Evolutionary conservation across 768 basidiomycete species (phyloP).

Genomic region (Rhodotorula taiwanensis): DNA sequence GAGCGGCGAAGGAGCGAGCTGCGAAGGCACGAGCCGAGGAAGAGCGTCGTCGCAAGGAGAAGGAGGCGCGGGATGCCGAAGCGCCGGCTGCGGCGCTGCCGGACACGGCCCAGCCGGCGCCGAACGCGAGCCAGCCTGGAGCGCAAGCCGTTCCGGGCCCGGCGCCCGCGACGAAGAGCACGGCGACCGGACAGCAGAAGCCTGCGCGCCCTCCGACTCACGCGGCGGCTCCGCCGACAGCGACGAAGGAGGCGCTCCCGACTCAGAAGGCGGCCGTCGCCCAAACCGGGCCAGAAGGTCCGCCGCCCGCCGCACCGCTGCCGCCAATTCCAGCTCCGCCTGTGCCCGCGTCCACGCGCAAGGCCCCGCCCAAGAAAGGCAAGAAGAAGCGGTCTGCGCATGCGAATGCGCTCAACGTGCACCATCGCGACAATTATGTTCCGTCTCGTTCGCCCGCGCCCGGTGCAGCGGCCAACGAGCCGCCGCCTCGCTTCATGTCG

Average conservation of each 20-base stretch:
- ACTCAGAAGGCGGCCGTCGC: too few relatives aligned
- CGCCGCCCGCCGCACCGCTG: background rate
- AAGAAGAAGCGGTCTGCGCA: constrained; percentile 91
- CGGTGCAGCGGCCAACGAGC: constrained; percentile 58
- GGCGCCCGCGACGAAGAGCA: background rate
- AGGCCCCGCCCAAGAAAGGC: constrained; percentile 51
- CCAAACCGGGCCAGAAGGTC: too few relatives aligned
- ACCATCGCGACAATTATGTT: constrained; percentile 89
- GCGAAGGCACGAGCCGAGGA: constrained; percentile 30
- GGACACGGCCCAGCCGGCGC: background rate
- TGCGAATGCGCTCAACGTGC: constrained; percentile 90
- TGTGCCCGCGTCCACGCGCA: background rate
- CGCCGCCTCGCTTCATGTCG: constrained; percentile 39
- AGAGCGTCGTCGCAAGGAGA: constrained; percentile 23
- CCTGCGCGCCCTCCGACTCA: too few relatives aligned
- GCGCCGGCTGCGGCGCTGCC: constrained; percentile 26
- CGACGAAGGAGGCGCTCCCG: too few relatives aligned
- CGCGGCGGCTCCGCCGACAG: too few relatives aligned
- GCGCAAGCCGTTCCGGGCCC: background rate
- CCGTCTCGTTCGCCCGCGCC: constrained; percentile 65
- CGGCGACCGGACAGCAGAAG: too few relatives aligned
- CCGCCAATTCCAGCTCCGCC: constrained; percentile 1
- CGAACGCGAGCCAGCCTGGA: too few relatives aligned
- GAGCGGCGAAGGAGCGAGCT: constrained; percentile 32
- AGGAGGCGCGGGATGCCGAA: constrained; percentile 25